A percentile compares a stretch with the other conserved stretches of the same genome.
phyloP scores from a whole-genome alignment of 257 asterid species.

The Anisodus tanguticus region DNA sequence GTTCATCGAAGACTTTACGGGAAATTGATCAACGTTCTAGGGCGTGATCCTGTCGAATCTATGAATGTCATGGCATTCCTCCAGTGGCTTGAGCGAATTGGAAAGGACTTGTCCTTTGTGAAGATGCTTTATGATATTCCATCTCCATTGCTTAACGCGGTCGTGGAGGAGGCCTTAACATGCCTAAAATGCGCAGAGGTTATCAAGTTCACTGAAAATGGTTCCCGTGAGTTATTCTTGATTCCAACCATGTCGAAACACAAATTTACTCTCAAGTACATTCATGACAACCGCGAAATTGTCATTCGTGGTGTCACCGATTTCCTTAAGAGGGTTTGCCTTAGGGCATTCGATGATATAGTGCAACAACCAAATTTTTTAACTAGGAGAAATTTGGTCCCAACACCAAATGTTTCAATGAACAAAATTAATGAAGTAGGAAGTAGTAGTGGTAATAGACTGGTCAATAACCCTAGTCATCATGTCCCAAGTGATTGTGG shows the following conservation, averaged over 20 bases:
- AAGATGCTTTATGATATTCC: constrained; percentile 45
- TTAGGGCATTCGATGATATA: constrained; percentile 48
- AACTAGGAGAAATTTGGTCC: not conserved
- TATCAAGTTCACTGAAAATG: constrained; percentile 29
- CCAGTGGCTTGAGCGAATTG: constrained; percentile 59
- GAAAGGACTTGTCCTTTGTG: constrained; percentile 36
- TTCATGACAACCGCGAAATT: not conserved
- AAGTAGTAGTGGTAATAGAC: not conserved
- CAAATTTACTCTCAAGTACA: not conserved
- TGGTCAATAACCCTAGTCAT: not conserved
- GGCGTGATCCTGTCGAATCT: constrained; percentile 58
- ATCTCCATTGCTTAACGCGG: constrained; percentile 29
- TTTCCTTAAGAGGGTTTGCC: not conserved
- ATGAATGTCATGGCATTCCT: constrained; percentile 58
- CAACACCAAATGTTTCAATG: not conserved
- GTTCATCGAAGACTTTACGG: constrained; percentile 54
- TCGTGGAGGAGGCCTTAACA: constrained; percentile 47
- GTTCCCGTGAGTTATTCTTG: not conserved
- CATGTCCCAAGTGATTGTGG: not conserved
- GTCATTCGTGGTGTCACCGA: not conserved
- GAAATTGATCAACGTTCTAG: constrained; percentile 40
- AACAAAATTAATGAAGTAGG: not conserved
- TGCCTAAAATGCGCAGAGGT: constrained; percentile 52
- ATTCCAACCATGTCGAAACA: not conserved
- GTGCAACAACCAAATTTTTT: not conserved